Conservation (phyloP, 257 asterid genomes). For the Solanum dulcamara region DNA sequence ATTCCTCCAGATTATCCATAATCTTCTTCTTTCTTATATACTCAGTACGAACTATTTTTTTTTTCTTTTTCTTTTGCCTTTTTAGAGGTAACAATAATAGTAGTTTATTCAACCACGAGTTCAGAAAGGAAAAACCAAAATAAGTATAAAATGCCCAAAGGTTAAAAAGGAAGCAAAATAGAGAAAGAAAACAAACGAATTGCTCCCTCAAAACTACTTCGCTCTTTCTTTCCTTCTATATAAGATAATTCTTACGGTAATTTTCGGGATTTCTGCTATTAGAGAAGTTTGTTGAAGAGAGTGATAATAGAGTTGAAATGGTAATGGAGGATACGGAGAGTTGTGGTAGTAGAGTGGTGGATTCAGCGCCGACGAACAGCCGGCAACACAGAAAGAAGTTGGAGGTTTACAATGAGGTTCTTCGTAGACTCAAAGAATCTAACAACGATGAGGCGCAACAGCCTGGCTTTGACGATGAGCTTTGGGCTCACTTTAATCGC, state of each 20-base stretch:
- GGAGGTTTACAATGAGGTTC: slow-evolving; percentile 88
- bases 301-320: slow-evolving; percentile 25
- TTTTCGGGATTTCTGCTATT: neutral
- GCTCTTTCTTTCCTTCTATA: neutral
- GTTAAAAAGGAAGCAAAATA: neutral
- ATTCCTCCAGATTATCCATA: neutral
- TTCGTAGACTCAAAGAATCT: slow-evolving; percentile 66
- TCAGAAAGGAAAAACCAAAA: neutral
- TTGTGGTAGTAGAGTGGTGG: slow-evolving; percentile 25
- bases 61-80: neutral
- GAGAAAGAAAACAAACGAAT: neutral
- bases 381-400: slow-evolving; percentile 48
- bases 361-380: slow-evolving; percentile 19
- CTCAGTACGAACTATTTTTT: neutral
- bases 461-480: slow-evolving; percentile 73
- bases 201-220: neutral
- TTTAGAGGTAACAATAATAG: too few species aligned
- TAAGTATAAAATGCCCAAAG: neutral
- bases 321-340: slow-evolving; percentile 86
- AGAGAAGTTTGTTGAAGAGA: neutral
- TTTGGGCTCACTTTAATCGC: slow-evolving; percentile 91
- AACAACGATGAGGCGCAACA: slow-evolving; percentile 59
- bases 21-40: neutral
- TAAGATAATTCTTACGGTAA: too few species aligned
- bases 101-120: neutral